phyloP scores from a whole-genome alignment of 371 early-diverging fungal species.

The Fennellomyces sp. region DNA sequence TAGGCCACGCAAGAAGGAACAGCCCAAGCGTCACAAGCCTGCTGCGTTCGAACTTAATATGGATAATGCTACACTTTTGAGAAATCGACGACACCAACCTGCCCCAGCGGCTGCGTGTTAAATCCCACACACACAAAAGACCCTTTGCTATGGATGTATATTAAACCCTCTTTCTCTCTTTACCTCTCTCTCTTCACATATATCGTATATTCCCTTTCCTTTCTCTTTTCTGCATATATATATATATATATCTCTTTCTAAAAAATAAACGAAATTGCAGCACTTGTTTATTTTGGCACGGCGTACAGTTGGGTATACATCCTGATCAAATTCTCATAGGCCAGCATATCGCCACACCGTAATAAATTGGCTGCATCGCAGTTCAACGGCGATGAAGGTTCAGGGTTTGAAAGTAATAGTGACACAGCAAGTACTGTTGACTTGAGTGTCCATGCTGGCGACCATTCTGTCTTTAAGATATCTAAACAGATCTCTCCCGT shows the following conservation, averaged over 20 bases:
- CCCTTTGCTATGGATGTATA: too few species aligned
- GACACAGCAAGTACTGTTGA: constrained; percentile 75
- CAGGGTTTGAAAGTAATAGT: constrained; percentile 74
- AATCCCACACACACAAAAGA: too few species aligned
- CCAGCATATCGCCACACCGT: constrained; percentile 82
- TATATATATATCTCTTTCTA: neutral
- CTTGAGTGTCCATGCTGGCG: constrained; percentile 82
- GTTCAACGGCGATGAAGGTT: constrained; percentile 89
- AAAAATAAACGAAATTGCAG: neutral
- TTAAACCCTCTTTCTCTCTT: neutral
- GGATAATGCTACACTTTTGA: constrained; percentile 23
- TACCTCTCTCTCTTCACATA: neutral
- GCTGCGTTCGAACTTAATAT: constrained; percentile 18
- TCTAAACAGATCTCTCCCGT: constrained; percentile 88
- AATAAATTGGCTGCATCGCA: constrained; percentile 94
- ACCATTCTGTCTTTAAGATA: constrained; percentile 82
- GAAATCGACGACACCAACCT: constrained; percentile 17
- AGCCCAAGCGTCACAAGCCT: neutral
- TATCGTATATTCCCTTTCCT: neutral
- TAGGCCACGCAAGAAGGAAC: neutral
- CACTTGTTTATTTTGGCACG: constrained; percentile 9
- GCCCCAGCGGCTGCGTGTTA: neutral
- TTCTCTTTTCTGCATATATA: neutral
- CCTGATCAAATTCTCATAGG: constrained; percentile 82
- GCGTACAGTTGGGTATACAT: constrained; percentile 89